Evolutionary conservation across 2,329 filamentous ascomycete species (phyloP).

Genomic region (Penicillium paneum): DNA sequence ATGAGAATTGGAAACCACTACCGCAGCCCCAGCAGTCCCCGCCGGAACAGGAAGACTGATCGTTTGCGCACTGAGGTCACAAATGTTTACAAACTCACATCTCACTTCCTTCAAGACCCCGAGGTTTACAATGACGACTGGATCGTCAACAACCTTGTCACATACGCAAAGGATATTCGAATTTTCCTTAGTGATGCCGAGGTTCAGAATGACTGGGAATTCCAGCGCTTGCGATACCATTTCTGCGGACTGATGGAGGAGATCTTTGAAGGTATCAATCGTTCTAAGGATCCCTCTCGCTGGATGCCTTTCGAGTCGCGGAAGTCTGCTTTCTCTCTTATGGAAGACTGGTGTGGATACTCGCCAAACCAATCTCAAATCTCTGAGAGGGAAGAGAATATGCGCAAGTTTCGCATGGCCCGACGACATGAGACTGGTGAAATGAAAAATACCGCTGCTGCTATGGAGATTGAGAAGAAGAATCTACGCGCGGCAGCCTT

Average conservation of each 20-base stretch:
- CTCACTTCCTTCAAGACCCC: slow-evolving; percentile 76
- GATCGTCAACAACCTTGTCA: slow-evolving; percentile 82
- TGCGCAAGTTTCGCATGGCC: slow-evolving; percentile 79
- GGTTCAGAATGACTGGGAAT: slow-evolving; percentile 91
- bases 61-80: slow-evolving; percentile 89
- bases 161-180: slow-evolving; percentile 87
- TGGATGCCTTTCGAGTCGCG: slow-evolving; percentile 98
- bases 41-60: slow-evolving; percentile 79
- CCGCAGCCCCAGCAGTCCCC: slow-evolving; percentile 76
- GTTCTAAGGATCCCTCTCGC: slow-evolving; percentile 75
- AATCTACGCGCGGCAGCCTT: slow-evolving; percentile 86
- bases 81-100: slow-evolving; percentile 91
- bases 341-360: slow-evolving; percentile 99
- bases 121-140: slow-evolving; percentile 83
- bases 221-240: slow-evolving; percentile 84
- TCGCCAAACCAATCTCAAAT: slow-evolving; percentile 86
- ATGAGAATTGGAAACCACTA: slow-evolving; percentile 73
- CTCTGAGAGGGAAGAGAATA: slow-evolving; percentile 75
- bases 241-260: slow-evolving; percentile 94
- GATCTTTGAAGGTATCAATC: slow-evolving; percentile 85
- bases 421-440: slow-evolving; percentile 71
- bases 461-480: slow-evolving; percentile 95
- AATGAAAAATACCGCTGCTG: slow-evolving; percentile 74
- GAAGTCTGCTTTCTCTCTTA: slow-evolving; percentile 90
- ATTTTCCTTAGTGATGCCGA: slow-evolving; percentile 93